Conservation (phyloP, 2,329 filamentous ascomycete species). For the Zymoseptoria crescenta region DNA sequence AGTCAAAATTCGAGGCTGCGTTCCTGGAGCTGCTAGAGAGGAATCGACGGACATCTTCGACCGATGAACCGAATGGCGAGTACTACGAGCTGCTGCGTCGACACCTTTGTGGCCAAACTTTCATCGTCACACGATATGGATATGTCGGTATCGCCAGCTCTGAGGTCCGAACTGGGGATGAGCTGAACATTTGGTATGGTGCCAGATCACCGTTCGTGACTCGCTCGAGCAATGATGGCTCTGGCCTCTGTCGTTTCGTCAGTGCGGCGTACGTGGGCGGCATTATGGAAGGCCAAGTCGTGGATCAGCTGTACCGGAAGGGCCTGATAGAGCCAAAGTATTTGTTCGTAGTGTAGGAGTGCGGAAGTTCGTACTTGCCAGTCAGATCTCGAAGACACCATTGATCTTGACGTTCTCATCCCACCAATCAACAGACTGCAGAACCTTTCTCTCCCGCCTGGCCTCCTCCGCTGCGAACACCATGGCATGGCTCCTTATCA, state of each 20-base stretch:
- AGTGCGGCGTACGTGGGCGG: background rate
- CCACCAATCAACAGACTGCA: conserved; percentile 47
- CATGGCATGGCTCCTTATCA: conserved; percentile 80
- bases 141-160: background rate
- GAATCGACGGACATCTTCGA: too few species aligned
- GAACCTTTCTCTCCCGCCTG: conserved; percentile 57
- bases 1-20: background rate
- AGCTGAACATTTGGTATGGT: background rate
- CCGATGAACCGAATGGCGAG: background rate
- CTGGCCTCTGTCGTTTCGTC: background rate
- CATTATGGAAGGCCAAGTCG: background rate
- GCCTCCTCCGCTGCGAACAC: conserved; percentile 94
- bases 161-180: background rate
- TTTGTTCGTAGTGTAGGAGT: background rate
- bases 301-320: background rate
- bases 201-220: background rate
- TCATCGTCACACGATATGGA: background rate
- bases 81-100: background rate
- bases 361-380: too few species aligned
- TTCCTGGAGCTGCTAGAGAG: too few species aligned
- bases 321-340: background rate
- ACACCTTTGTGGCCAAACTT: background rate
- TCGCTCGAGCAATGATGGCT: background rate
- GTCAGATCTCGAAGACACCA: background rate
- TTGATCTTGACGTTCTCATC: conserved; percentile 3